Percentiles rank a stretch among this genome's conserved stretches.
phyloP scores from a whole-genome alignment of 345 rosid genomes.

The Euphorbia tirucalli region DNA sequence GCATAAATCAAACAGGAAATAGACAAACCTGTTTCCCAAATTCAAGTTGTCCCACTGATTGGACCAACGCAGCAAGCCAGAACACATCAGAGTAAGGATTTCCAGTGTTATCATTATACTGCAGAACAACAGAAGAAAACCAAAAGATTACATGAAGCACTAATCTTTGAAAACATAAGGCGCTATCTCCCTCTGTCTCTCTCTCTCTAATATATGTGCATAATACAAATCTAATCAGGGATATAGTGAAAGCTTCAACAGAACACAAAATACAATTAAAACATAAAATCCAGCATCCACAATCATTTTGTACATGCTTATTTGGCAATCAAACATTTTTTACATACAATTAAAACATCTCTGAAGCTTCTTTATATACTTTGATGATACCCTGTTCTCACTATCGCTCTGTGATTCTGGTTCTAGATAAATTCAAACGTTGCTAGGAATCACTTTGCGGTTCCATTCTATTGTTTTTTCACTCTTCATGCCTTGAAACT shows the following conservation, averaged over 20 bases:
- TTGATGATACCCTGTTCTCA: not conserved
- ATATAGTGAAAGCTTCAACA: not conserved
- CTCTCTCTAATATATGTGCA: too few relatives aligned
- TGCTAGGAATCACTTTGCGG: not conserved
- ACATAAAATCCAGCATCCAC: not conserved
- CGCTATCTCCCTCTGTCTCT: too few relatives aligned
- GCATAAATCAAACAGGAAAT: slow-evolving; percentile 11
- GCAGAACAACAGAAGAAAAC: slow-evolving; percentile 24
- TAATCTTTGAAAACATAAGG: not conserved
- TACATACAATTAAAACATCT: too few relatives aligned
- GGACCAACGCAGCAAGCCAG: slow-evolving; percentile 93
- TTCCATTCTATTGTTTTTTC: not conserved
- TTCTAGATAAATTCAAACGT: not conserved
- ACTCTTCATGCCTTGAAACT: not conserved
- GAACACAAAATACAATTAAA: not conserved
- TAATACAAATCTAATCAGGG: too few relatives aligned
- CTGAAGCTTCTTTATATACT: not conserved
- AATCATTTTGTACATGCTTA: not conserved
- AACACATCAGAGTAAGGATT: slow-evolving; percentile 91
- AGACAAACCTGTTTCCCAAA: slow-evolving; percentile 81
- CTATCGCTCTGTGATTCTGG: not conserved
- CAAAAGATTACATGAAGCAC: not conserved
- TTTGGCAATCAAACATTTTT: not conserved
- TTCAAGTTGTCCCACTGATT: slow-evolving; percentile 89
- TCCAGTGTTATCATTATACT: slow-evolving; percentile 95